Percentiles rank a stretch among this genome's conserved stretches.
phyloP scores from a whole-genome alignment of 768 basidiomycete genomes.

The Tylopilus balloui region DNA sequence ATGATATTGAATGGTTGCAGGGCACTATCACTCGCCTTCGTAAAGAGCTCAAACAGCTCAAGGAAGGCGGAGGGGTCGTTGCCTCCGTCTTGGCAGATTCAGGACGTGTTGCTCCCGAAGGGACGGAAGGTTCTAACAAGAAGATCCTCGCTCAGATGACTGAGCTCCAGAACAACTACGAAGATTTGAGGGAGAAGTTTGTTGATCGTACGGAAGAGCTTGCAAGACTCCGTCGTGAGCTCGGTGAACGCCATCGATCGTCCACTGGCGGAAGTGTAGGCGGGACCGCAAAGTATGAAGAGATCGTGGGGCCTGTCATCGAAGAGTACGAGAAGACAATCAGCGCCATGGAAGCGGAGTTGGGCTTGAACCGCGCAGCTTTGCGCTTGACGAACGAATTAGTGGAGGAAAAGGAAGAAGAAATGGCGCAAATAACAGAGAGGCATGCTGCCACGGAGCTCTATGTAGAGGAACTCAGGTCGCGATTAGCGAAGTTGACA shows the following conservation, averaged over 20 bases:
- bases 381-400: conserved; percentile 88
- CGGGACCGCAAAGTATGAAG: conserved; percentile 78
- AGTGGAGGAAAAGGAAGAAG: conserved; percentile 87
- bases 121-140: conserved; percentile 62
- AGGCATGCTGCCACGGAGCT: conserved; percentile 75
- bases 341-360: conserved; percentile 87
- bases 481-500: conserved; percentile 72
- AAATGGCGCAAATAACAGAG: conserved; percentile 59
- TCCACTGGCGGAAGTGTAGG: conserved; percentile 56
- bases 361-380: conserved; percentile 82
- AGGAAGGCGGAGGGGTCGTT: conserved; percentile 50
- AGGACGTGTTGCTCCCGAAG: conserved; percentile 30
- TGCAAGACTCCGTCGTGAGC: conserved; percentile 70
- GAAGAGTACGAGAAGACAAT: conserved; percentile 99
- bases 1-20: conserved; percentile 96
- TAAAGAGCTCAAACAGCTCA: conserved; percentile 79
- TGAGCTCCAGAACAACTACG: conserved; percentile 81
- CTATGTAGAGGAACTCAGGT: conserved; percentile 82
- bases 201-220: conserved; percentile 88
- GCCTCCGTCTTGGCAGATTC: conserved; percentile 26
- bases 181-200: conserved; percentile 77
- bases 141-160: conserved; percentile 76
- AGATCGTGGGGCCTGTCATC: conserved; percentile 95
- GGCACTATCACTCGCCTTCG: conserved; percentile 78
- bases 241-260: conserved; percentile 66